These are phyloP conservation scores for Sphaerulina populicola DNA, from an alignment of 2,329 filamentous ascomycete species.

Conservation along the genomic window DNA sequence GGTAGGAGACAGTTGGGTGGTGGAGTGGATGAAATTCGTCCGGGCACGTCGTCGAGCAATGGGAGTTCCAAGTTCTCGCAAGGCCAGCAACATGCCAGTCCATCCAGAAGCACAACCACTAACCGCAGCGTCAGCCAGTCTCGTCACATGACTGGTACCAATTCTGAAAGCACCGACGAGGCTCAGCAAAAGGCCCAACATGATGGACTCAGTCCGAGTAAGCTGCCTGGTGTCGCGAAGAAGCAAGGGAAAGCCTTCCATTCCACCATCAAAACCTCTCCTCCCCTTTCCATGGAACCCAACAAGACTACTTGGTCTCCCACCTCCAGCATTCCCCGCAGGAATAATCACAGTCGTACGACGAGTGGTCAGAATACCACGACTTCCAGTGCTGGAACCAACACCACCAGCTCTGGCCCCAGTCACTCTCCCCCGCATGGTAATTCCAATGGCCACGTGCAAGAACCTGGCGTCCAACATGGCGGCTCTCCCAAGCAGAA, in stretches of 20 bases:
- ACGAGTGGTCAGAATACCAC: not conserved
- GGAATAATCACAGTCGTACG: not conserved
- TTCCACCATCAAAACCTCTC: not conserved
- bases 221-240: constrained; percentile 1
- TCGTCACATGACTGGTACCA: not conserved
- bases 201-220: not conserved
- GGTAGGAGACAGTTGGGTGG: not conserved
- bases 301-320: constrained; percentile 8
- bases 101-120: not conserved
- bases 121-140: not conserved
- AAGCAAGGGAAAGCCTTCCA: constrained; percentile 5
- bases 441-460: not conserved
- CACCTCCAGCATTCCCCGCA: not conserved
- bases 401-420: not conserved
- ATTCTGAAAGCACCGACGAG: not conserved
- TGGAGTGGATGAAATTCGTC: not conserved
- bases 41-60: constrained; percentile 6
- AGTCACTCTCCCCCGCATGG: not conserved
- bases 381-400: not conserved
- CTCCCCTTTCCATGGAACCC: constrained; percentile 5
- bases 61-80: not conserved
- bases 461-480: not conserved
- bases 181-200: not conserved
- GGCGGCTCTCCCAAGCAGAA: not conserved
- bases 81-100: not conserved